Conservation (phyloP, 176 grass and related monocot species). For the Paspalum notatum region DNA sequence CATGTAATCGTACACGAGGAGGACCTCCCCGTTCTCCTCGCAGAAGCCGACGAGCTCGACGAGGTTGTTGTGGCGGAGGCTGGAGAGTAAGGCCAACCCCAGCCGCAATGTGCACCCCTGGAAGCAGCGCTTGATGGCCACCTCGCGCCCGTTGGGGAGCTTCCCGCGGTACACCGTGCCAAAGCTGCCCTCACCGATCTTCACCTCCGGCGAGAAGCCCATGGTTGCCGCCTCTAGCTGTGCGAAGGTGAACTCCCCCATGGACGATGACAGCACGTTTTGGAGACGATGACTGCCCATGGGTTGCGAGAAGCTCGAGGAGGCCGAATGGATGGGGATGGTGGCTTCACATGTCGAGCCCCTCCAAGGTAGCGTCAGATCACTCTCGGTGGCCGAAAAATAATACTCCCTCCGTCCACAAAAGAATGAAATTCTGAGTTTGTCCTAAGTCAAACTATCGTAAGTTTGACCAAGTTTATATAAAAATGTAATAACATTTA, state of each 20-base stretch:
- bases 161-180: constrained; percentile 71
- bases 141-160: constrained; percentile 76
- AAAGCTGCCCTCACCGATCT: constrained; percentile 76
- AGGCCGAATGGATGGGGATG: too few species aligned
- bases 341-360: too few species aligned
- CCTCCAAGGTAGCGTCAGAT: too few species aligned
- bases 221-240: constrained; percentile 64
- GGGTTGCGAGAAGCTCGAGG: too few species aligned
- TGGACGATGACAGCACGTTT: constrained; percentile 59
- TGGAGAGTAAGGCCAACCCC: constrained; percentile 68
- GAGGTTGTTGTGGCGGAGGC: constrained; percentile 79
- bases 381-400: too few species aligned
- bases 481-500: too few species aligned
- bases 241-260: constrained; percentile 60
- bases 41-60: constrained; percentile 72
- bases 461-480: too few species aligned
- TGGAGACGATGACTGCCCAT: too few species aligned
- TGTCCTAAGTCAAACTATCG: too few species aligned
- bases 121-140: constrained; percentile 75
- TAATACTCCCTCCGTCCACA: too few species aligned
- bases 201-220: constrained; percentile 53
- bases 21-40: constrained; percentile 60
- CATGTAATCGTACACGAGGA: constrained; percentile 81
- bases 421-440: too few species aligned
- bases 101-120: constrained; percentile 70